A percentile compares a stretch with the other conserved stretches of the same genome.
These are phyloP conservation scores for Pontederia crassipes DNA, from an alignment of 176 grass and related monocot species.

Conservation along the genomic window DNA sequence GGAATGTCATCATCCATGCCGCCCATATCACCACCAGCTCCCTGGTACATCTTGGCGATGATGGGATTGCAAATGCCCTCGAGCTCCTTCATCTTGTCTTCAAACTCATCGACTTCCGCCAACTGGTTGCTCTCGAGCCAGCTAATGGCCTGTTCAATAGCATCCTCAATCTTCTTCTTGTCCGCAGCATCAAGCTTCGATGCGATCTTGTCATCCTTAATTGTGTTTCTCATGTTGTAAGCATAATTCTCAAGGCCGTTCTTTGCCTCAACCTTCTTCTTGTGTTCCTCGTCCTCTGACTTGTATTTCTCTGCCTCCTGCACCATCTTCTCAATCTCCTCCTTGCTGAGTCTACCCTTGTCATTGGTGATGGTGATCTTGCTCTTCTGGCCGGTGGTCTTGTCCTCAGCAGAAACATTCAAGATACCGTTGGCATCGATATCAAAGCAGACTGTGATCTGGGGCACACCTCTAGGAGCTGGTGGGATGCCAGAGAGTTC, in stretches of 20 bases:
- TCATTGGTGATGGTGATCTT: constrained; percentile 8
- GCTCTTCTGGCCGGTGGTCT: constrained; percentile 1
- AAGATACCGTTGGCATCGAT: constrained; percentile 5
- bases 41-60: background rate
- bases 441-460: constrained; percentile 3
- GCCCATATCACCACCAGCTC: background rate
- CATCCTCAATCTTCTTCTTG: constrained; percentile 7
- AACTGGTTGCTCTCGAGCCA: constrained; percentile 3
- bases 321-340: constrained; percentile 7
- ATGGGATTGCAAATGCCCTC: background rate
- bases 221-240: constrained; percentile 3
- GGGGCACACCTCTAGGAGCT: background rate
- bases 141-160: background rate
- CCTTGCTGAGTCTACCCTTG: constrained; percentile 9
- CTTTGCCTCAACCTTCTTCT: constrained; percentile 1
- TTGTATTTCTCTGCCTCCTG: constrained; percentile 6
- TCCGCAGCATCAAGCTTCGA: background rate
- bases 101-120: background rate
- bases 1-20: background rate
- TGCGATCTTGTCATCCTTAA: background rate
- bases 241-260: background rate
- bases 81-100: constrained; percentile 13
- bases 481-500: background rate
- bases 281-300: constrained; percentile 3
- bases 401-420: constrained; percentile 3